Evolutionary conservation across 352 stramenopile genomes (phyloP).

Genomic region (Paralagenidium karlingii): DNA sequence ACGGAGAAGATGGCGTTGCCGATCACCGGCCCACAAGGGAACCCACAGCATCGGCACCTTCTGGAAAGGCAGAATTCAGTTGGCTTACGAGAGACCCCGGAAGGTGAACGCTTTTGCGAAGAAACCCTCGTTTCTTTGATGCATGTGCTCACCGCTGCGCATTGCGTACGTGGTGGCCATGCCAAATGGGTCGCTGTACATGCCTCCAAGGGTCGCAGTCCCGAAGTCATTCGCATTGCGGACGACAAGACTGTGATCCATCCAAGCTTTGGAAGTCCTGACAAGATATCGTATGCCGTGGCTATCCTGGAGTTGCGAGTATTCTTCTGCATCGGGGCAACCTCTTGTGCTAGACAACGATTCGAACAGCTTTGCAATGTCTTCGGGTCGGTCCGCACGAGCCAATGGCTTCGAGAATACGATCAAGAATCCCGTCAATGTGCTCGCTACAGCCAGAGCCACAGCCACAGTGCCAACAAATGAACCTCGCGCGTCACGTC

Average conservation of each 20-base stretch:
- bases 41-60: too few species aligned
- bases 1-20: too few species aligned
- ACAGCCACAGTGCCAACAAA: too few species aligned
- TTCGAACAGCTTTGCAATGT: slow-evolving; percentile 8
- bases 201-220: too few species aligned
- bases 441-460: too few species aligned
- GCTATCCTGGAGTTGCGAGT: slow-evolving; percentile 17
- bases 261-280: slow-evolving; percentile 10
- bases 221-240: slow-evolving; percentile 13
- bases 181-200: too few species aligned
- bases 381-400: slow-evolving; percentile 11
- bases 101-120: slow-evolving; percentile 41
- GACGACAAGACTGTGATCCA: slow-evolving; percentile 10
- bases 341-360: slow-evolving; percentile 9
- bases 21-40: too few species aligned
- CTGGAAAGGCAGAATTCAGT: too few species aligned
- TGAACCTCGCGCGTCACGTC: too few species aligned
- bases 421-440: too few species aligned
- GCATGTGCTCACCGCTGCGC: slow-evolving; percentile 56
- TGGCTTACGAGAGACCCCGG: too few species aligned
- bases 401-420: too few species aligned
- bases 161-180: slow-evolving; percentile 37
- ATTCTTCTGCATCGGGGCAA: slow-evolving; percentile 10
- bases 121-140: slow-evolving; percentile 38
- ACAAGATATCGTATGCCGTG: slow-evolving; percentile 13